Evolutionary conservation across 106 monocot genomes (phyloP), one percentile per base, ranked within the genome.

Genomic region (Acorus calamus): DNA sequence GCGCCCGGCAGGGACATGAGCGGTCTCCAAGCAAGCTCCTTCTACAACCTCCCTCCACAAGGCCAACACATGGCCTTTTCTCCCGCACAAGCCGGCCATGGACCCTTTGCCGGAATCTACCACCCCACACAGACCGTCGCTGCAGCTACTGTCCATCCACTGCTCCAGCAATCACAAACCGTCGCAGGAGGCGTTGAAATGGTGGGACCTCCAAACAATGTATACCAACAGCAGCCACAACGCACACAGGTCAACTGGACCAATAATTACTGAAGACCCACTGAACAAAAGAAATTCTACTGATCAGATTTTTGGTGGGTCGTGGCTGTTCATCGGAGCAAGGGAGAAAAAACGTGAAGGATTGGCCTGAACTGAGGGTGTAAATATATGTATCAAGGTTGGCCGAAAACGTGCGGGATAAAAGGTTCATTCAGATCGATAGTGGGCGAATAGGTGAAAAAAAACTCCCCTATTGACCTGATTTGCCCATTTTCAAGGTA

Each of bases 51-150:
- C 47, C 67, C 92, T 42, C 65, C 79, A 6, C 94, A 84, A 13
- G 89, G 81, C 2, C 93, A 86, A 53, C 93, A 69, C 51, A 49
- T 93, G 78, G 43, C 85, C 11, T 89, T 85, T 62, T 66, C 74
- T 4, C 80, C 87, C 43, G 45, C 81, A 5, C 88, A 84, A 69
- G 53, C 77, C 45, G 77, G 76, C 6, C 84, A 80, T 68, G 76
- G 73, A 43, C 60, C 76, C 51, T 80, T 80, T 42, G 8, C 72
- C 42, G 80, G 82, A 44, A 57, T 89, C 1, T 89, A 85, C 66
- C 89, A 85, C 56, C 79, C 91, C 4, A 44, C 69, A 4, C 91
- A 81, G 60, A 55, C 84, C 50, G 69, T 80, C 8, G 54, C 79
- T 50, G 58, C 81, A 10, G 52, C 71, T 41, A 8, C 74, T 5